phyloP scores from a whole-genome alignment of 192 early-diverging fungal genomes.

The Globomyces pollinis-pini region DNA sequence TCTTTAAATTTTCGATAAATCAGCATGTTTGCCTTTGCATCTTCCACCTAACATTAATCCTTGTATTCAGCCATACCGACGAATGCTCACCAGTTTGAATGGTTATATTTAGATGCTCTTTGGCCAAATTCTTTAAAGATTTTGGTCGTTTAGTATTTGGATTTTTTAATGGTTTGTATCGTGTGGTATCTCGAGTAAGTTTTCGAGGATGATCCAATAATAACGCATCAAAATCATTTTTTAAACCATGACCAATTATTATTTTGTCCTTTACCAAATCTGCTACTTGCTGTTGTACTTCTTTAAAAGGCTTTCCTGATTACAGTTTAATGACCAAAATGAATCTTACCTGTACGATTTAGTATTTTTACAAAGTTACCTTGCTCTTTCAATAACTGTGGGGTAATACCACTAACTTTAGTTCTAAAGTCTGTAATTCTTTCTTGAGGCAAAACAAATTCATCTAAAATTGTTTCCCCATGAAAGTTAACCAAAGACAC shows the following conservation, averaged over 20 bases:
- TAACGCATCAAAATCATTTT: slow-evolving; percentile 77
- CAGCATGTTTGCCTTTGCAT: slow-evolving; percentile 84
- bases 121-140: slow-evolving; percentile 68
- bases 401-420: slow-evolving; percentile 84
- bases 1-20: slow-evolving; percentile 76
- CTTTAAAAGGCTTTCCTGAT: slow-evolving; percentile 57
- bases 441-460: slow-evolving; percentile 75
- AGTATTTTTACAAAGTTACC: not conserved
- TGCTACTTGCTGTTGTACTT: slow-evolving; percentile 73
- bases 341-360: not conserved
- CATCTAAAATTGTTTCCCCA: slow-evolving; percentile 77
- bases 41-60: slow-evolving; percentile 36
- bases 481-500: slow-evolving; percentile 93
- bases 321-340: too few species aligned
- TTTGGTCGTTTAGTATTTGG: slow-evolving; percentile 56
- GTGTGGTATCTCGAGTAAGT: slow-evolving; percentile 76
- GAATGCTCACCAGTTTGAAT: slow-evolving; percentile 87
- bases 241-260: slow-evolving; percentile 84
- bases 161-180: slow-evolving; percentile 67
- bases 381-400: slow-evolving; percentile 45
- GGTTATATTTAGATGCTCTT: slow-evolving; percentile 61
- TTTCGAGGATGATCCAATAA: slow-evolving; percentile 71
- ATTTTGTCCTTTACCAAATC: slow-evolving; percentile 78
- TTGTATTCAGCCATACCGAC: slow-evolving; percentile 52
- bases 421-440: slow-evolving; percentile 91